Conservation (phyloP, 768 basidiomycete genomes). For the Tulasnella sp. region DNA sequence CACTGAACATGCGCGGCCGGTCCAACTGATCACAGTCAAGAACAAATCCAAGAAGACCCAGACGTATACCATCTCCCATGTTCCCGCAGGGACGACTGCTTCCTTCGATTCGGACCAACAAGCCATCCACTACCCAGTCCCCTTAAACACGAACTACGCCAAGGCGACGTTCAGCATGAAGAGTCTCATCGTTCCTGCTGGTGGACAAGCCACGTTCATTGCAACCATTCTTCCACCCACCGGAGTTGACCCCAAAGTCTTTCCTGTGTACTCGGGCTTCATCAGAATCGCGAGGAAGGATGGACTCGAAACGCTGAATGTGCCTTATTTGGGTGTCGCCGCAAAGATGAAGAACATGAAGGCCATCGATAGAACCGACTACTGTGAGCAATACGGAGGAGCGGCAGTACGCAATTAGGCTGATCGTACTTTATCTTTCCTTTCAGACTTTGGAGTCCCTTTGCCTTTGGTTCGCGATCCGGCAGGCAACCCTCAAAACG, state of each 20-base stretch:
- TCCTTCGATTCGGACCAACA: slow-evolving; percentile 45
- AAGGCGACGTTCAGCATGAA: slow-evolving; percentile 47
- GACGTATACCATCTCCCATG: slow-evolving; percentile 50
- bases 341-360: slow-evolving; percentile 47
- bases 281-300: slow-evolving; percentile 44
- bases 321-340: slow-evolving; percentile 48
- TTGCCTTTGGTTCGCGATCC: slow-evolving; percentile 16
- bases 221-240: slow-evolving; percentile 49
- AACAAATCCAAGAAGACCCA: slow-evolving; percentile 49
- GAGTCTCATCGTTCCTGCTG: slow-evolving; percentile 48
- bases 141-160: slow-evolving; percentile 46
- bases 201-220: slow-evolving; percentile 43
- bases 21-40: slow-evolving; percentile 40
- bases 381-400: slow-evolving; percentile 11
- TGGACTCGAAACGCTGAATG: background rate
- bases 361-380: slow-evolving; percentile 48
- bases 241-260: slow-evolving; percentile 43
- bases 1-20: slow-evolving; percentile 34
- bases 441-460: slow-evolving; percentile 9
- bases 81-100: slow-evolving; percentile 55
- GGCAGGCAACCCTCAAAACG: slow-evolving; percentile 2
- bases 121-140: slow-evolving; percentile 50
- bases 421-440: background rate
- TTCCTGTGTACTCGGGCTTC: slow-evolving; percentile 61
- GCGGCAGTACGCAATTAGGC: background rate